phyloP scores from a whole-genome alignment of 2,329 filamentous ascomycete genomes.

The Aureobasidium sp. region DNA sequence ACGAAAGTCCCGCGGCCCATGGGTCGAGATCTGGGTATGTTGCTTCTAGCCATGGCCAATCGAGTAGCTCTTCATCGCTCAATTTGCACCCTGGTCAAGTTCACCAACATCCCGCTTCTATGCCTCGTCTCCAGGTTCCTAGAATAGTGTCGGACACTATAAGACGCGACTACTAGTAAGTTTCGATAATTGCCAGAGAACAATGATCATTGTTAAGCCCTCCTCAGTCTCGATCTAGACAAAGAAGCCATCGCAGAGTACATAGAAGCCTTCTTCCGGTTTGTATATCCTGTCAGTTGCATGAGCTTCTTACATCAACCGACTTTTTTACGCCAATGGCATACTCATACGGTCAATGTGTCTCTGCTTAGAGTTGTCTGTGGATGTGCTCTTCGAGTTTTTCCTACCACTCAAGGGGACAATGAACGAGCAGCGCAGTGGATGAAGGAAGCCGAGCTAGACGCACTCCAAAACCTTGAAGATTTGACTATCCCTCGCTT shows the following conservation, averaged over 20 bases:
- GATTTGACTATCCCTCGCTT: constrained; percentile 5
- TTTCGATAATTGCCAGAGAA: background rate
- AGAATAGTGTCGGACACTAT: background rate
- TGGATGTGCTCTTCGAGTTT: constrained; percentile 4
- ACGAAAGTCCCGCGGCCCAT: background rate
- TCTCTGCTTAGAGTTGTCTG: constrained; percentile 10
- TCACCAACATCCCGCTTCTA: constrained; percentile 1
- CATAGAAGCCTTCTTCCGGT: constrained; percentile 17
- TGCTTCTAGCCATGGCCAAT: background rate
- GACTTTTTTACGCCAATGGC: constrained; percentile 13
- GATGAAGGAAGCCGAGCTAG: constrained; percentile 5
- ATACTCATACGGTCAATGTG: background rate
- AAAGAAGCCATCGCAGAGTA: constrained; percentile 11
- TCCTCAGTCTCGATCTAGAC: background rate
- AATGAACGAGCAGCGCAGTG: constrained; percentile 10
- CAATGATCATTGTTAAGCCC: background rate
- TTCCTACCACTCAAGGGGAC: constrained; percentile 10
- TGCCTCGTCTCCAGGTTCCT: background rate
- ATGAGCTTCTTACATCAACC: constrained; percentile 16
- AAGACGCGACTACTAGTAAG: constrained; percentile 4
- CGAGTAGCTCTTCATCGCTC: background rate
- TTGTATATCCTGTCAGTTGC: constrained; percentile 16
- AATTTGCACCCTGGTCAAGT: constrained; percentile 3
- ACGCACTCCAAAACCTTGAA: constrained; percentile 1
- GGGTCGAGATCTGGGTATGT: background rate